Conservation (phyloP, 768 basidiomycete genomes). For the Lactarius vividus region DNA sequence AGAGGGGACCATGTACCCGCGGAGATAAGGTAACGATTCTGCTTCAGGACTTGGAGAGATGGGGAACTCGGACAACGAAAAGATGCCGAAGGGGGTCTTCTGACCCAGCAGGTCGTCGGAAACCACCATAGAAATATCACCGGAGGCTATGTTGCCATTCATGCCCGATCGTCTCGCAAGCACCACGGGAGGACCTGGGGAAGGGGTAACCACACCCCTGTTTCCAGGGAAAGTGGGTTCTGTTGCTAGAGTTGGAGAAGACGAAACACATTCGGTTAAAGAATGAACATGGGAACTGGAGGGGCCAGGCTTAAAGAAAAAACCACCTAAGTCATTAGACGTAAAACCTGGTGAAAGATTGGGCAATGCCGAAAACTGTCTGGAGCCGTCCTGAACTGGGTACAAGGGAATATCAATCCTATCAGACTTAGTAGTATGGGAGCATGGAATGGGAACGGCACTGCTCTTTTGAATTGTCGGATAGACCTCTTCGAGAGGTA, state of each 20-base stretch:
- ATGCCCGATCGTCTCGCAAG: not conserved
- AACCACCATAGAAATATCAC: not conserved
- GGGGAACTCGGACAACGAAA: not conserved
- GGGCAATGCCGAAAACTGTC: not conserved
- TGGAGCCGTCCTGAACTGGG: not conserved
- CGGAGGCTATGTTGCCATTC: not conserved
- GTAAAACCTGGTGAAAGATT: not conserved
- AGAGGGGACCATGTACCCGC: not conserved
- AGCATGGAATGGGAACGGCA: not conserved
- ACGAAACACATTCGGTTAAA: slow-evolving; percentile 47
- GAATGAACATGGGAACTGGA: slow-evolving; percentile 55
- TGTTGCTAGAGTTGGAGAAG: slow-evolving; percentile 28
- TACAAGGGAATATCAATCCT: not conserved
- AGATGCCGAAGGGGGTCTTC: not conserved
- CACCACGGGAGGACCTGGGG: not conserved
- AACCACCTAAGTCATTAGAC: not conserved
- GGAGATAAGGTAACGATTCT: not conserved
- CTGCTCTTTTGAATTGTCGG: not conserved
- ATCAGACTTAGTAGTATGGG: not conserved
- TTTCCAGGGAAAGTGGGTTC: not conserved
- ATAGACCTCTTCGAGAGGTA: slow-evolving; percentile 30
- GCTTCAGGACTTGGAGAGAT: not conserved
- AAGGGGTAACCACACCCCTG: not conserved
- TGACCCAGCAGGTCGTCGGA: not conserved
- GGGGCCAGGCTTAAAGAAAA: slow-evolving; percentile 10